Conservation (phyloP, 2,329 filamentous ascomycete genomes). For the Stemphylium beticola region DNA sequence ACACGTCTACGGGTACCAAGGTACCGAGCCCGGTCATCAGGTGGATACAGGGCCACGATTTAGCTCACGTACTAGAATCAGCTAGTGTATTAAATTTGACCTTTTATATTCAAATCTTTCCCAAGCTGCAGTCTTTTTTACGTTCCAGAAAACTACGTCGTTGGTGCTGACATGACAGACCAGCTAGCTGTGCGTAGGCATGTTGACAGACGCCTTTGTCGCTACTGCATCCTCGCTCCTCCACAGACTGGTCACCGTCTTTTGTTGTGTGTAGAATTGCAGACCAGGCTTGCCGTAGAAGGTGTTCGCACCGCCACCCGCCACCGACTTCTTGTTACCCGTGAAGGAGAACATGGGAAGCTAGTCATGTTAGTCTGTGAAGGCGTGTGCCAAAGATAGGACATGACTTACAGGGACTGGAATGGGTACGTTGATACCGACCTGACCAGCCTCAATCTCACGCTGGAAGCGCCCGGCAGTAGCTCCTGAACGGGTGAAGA, state of each 20-base stretch:
- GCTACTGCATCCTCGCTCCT: conserved; percentile 81
- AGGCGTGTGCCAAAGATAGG: neutral
- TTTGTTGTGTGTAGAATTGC: conserved; percentile 94
- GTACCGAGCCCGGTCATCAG: too few relatives aligned
- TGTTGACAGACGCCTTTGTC: conserved; percentile 83
- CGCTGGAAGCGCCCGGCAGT: conserved; percentile 80
- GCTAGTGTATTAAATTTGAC: too few relatives aligned
- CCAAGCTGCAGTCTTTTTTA: neutral
- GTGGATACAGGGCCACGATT: too few relatives aligned
- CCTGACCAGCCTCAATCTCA: conserved; percentile 83
- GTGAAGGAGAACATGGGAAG: conserved; percentile 70
- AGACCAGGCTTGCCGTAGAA: conserved; percentile 95
- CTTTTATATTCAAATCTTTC: too few relatives aligned
- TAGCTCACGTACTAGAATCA: too few relatives aligned
- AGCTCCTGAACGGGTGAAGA: conserved; percentile 80
- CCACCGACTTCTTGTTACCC: conserved; percentile 82
- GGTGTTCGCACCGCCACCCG: conserved; percentile 88
- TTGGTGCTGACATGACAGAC: neutral
- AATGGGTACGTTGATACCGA: conserved; percentile 85
- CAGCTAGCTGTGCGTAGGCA: conserved; percentile 70
- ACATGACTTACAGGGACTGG: conserved; percentile 57
- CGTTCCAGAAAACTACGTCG: neutral
- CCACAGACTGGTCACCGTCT: conserved; percentile 94
- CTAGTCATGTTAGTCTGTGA: conserved; percentile 24
- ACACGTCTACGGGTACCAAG: too few relatives aligned